Base-by-base conservation (phyloP, 768 basidiomycete species). In the Peribolospora kevripleyi region DNA sequence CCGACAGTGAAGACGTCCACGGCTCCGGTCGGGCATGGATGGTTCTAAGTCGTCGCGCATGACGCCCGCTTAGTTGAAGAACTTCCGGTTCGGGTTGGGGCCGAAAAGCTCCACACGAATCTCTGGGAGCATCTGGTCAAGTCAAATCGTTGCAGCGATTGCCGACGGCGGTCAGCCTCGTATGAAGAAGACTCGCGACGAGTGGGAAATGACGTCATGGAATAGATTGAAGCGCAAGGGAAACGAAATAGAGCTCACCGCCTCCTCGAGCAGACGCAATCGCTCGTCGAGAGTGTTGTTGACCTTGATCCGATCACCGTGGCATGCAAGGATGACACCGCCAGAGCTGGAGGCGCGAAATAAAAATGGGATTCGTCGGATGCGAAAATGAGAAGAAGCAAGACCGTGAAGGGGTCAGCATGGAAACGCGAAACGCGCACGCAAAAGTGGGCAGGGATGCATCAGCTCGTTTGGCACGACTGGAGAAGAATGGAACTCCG, bases 201-300 rank as follows among this genome's bases (percentile, higher is more conserved):
- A 5, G 52, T 40, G 36, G 7, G 46, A 43, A 36, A 45, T 8
- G 42, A 40, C 38, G 37, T n/a, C 14, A 50, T 25, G 46, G 37
- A 52, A 52, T 14, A 9, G 47, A 50, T n/a, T 25, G n/a, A 40
- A 7, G 14, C 8, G 11, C 4, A 5, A 38, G 43, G 36, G 41
- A 14, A 45, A 8, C n/a, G 40, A 5, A 46, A 38, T 25, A 48
- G 5, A 36, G 37, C 52, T 25, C 6, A 57, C 54, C 49, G 48
- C n/a, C 41, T 93, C 85, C 69, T 95, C 88, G 46, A 98, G 70
- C 60, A 97, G 67, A 60, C 79, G 74, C 64, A 98, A 68, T 50
- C 91, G 75, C 67, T 95, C 88, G 61, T 91, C 90, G 52, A 98
- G 72, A 2, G 90, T 88, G 65, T 98, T 97, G 68, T 97, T 84